Evolutionary conservation across 371 early-diverging fungal species (phyloP).

Genomic region (Mucor sp.): DNA sequence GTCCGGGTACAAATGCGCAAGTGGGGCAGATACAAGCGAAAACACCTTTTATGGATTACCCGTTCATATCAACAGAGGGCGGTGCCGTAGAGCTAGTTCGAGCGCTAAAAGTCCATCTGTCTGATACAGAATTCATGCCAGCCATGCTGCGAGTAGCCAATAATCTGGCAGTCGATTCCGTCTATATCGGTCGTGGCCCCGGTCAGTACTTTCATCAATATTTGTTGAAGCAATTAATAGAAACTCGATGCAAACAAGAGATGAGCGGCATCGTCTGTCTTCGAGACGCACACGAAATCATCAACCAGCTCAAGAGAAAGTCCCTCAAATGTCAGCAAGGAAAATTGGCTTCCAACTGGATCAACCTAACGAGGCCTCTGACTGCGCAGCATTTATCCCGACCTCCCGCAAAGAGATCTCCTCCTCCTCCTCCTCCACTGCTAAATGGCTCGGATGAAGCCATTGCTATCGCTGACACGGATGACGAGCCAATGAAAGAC

Average conservation of each 20-base stretch:
- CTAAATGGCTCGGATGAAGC: neutral
- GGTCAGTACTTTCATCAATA: constrained; percentile 30
- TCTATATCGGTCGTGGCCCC: constrained; percentile 39
- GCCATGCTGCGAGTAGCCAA: constrained; percentile 29
- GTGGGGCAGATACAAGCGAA: constrained; percentile 30
- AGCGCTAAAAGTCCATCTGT: constrained; percentile 33
- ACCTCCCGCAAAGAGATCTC: neutral
- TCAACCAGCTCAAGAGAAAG: constrained; percentile 33
- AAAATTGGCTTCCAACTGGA: constrained; percentile 11
- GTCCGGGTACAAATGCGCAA: constrained; percentile 35
- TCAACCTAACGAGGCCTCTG: neutral
- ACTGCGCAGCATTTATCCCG: neutral
- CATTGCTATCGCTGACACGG: neutral
- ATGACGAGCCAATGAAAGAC: neutral
- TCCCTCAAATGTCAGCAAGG: constrained; percentile 30
- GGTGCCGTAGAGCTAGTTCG: constrained; percentile 29
- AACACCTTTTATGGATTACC: constrained; percentile 35
- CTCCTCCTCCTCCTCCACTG: neutral
- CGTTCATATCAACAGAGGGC: constrained; percentile 31
- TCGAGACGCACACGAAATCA: constrained; percentile 13
- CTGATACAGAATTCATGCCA: constrained; percentile 39
- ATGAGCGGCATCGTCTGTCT: constrained; percentile 18
- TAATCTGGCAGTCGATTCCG: constrained; percentile 19
- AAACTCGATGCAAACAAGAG: constrained; percentile 26
- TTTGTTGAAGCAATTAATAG: constrained; percentile 24